phyloP scores from a whole-genome alignment of 495 filamentous ascomycete genomes.

The Penicillium psychrofluorescens region DNA sequence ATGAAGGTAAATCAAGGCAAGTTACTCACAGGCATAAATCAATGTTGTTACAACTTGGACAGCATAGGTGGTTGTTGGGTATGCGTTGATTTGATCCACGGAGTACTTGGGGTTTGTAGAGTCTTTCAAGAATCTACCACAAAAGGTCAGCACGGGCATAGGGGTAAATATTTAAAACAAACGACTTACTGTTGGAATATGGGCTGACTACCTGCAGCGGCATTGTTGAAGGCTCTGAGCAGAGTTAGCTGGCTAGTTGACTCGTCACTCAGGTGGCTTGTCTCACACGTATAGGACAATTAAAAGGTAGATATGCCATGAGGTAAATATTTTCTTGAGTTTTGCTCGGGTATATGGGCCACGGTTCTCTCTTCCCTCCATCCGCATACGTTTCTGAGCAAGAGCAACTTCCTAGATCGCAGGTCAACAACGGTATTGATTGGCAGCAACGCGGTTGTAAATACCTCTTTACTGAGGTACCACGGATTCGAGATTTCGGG shows the following conservation, averaged over 20 bases:
- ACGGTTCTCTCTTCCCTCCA: slow-evolving; percentile 38
- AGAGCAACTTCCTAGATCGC: slow-evolving; percentile 34
- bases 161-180: neutral
- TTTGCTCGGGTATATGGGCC: slow-evolving; percentile 39
- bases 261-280: neutral
- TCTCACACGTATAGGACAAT: slow-evolving; percentile 35
- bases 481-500: slow-evolving; percentile 52
- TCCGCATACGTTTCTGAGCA: slow-evolving; percentile 38
- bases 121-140: slow-evolving; percentile 26
- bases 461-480: slow-evolving; percentile 34
- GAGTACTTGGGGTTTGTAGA: slow-evolving; percentile 30
- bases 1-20: neutral
- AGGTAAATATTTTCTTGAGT: slow-evolving; percentile 46
- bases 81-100: slow-evolving; percentile 35
- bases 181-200: slow-evolving; percentile 30
- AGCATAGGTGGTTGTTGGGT: slow-evolving; percentile 38
- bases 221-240: slow-evolving; percentile 32
- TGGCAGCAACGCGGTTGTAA: neutral
- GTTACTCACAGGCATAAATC: slow-evolving; percentile 33
- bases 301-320: slow-evolving; percentile 45
- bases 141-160: neutral
- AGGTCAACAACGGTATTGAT: neutral
- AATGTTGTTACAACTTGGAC: slow-evolving; percentile 42
- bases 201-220: slow-evolving; percentile 22
- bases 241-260: neutral